Evolutionary conservation across 495 filamentous ascomycete species (phyloP), one percentile per base, ranked within the genome.

Genomic region (Penicillium lividum): DNA sequence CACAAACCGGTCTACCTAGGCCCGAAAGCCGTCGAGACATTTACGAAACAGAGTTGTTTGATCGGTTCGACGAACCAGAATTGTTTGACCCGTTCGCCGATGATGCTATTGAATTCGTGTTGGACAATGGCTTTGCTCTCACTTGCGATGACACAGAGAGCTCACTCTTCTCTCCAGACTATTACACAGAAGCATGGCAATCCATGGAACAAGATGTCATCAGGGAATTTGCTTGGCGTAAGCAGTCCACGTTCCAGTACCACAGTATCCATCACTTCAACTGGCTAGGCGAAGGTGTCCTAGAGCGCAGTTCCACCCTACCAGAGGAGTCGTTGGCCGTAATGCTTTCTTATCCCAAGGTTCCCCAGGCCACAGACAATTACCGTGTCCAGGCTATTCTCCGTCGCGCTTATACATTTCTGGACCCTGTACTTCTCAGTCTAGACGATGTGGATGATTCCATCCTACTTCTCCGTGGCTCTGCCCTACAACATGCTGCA

Each of bases 251-350:
- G 11, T 28, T 8, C 2, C 5, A 49, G 4, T 38, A 8, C 9
- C n/a, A 5, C 7, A 15, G 29, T 0, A 46, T 68, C 3, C 77
- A 78, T 25, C 77, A 80, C 48, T 70, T 67, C 53, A 79, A 77
- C 49, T 74, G 70, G 62, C 22, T 61, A 5, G 64, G 70, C 0
- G 0, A 50, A 4, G 59, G 59, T 3, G 56, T 72, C 1, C 58
- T 56, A 7, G 28, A 52, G 3, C 38, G 54, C 18, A 75, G 68
- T 38, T 7, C 36, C 0, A 79, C 75, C 3, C 48, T 63, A 0
- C 65, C 76, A 3, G 63, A 62, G 18, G 57, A 73, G 6, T 79
- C 73, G 0, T 62, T 78, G 4, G 68, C 68, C 3, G 57, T 70
- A 25, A 60, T 71, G 15, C n/a, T 61, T 4, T 44, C 59, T 7